Conservation (phyloP, 495 filamentous ascomycete species). For the Hypomontagnella monticulosa region DNA sequence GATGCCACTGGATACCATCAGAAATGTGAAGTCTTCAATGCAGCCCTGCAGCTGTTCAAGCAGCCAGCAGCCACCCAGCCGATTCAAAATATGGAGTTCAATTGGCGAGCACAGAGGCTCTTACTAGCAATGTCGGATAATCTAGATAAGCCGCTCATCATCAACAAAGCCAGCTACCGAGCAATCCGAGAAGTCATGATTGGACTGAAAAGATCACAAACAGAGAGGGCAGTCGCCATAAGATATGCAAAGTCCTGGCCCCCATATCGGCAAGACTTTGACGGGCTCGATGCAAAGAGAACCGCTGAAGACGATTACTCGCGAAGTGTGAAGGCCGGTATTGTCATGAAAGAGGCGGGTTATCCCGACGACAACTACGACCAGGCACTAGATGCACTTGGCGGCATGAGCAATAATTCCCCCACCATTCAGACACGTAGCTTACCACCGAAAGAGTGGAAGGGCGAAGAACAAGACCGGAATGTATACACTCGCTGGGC, state of each 20-base stretch:
- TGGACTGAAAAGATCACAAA: slow-evolving; percentile 48
- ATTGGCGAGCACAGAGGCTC: slow-evolving; percentile 57
- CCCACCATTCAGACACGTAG: slow-evolving; percentile 57
- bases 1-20: slow-evolving; percentile 26
- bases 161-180: slow-evolving; percentile 49
- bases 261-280: slow-evolving; percentile 53
- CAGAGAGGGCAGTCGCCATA: slow-evolving; percentile 49
- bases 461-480: slow-evolving; percentile 26
- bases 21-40: slow-evolving; percentile 49
- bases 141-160: slow-evolving; percentile 48
- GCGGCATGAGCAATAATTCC: slow-evolving; percentile 45
- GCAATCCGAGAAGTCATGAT: slow-evolving; percentile 53
- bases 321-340: slow-evolving; percentile 50
- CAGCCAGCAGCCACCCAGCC: slow-evolving; percentile 41
- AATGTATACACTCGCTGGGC: slow-evolving; percentile 51
- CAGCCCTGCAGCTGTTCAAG: slow-evolving; percentile 46
- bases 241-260: slow-evolving; percentile 57
- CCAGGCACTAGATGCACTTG: slow-evolving; percentile 48
- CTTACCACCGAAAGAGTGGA: slow-evolving; percentile 33
- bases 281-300: slow-evolving; percentile 56
- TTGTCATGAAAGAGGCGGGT: slow-evolving; percentile 53
- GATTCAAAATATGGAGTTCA: slow-evolving; percentile 47
- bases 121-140: slow-evolving; percentile 51
- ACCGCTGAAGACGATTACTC: slow-evolving; percentile 53
- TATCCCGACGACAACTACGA: slow-evolving; percentile 50